phyloP scores from a whole-genome alignment of 805 yeast genomes.

The Sugiyamaella marilandica region DNA sequence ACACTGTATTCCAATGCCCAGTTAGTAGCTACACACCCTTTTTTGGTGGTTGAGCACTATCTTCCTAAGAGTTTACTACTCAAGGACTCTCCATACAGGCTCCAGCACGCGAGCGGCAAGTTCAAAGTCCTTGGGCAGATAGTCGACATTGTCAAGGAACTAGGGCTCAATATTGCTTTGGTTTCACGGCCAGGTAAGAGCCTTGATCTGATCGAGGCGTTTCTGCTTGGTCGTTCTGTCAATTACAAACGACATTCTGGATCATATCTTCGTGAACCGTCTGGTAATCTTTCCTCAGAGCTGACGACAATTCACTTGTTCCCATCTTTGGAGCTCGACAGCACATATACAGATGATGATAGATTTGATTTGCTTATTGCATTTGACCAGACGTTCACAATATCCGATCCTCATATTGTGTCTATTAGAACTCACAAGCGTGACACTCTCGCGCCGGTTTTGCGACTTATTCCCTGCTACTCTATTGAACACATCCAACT shows the following conservation, averaged over 20 bases:
- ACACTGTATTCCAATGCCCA: slow-evolving; percentile 72
- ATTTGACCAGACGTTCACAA: slow-evolving; percentile 58
- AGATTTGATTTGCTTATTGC: slow-evolving; percentile 57
- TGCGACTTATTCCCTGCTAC: slow-evolving; percentile 70
- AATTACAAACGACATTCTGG: slow-evolving; percentile 66
- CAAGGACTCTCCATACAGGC: slow-evolving; percentile 63
- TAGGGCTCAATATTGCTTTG: slow-evolving; percentile 54
- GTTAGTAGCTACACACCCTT: slow-evolving; percentile 85
- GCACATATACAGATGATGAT: slow-evolving; percentile 18
- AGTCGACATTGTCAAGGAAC: slow-evolving; percentile 47
- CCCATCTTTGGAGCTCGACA: slow-evolving; percentile 37
- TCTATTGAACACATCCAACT: slow-evolving; percentile 71
- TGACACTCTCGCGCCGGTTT: slow-evolving; percentile 46
- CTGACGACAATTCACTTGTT: slow-evolving; percentile 41
- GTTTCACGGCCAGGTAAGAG: slow-evolving; percentile 65
- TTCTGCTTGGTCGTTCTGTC: slow-evolving; percentile 65
- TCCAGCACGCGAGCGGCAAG: slow-evolving; percentile 80
- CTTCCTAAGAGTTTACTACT: slow-evolving; percentile 74
- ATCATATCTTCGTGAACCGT: slow-evolving; percentile 50
- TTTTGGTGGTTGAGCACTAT: slow-evolving; percentile 73
- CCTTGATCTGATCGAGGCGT: slow-evolving; percentile 73
- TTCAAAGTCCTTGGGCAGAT: slow-evolving; percentile 66
- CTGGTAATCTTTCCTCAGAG: slow-evolving; percentile 19
- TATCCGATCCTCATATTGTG: slow-evolving; percentile 33
- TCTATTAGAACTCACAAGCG: slow-evolving; percentile 27